Evolutionary conservation across 805 yeast species (phyloP).

Genomic region (Debaryomyces tyrocola): DNA sequence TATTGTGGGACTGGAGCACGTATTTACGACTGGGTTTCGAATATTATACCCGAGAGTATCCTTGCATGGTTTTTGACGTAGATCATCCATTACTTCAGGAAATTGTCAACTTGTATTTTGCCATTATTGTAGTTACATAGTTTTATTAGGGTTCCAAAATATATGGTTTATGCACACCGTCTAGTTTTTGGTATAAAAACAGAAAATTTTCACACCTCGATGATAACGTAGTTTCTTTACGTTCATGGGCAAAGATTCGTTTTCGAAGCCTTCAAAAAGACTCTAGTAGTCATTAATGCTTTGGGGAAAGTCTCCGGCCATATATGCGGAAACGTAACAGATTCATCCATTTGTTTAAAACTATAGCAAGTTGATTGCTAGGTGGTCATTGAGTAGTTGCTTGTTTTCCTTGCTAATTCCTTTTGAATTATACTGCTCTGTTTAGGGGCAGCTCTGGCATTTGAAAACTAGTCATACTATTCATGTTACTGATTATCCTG

Average conservation of each 20-base stretch:
- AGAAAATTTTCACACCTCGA: constrained; percentile 4
- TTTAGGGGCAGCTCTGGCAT: constrained; percentile 16
- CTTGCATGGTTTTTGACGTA: constrained; percentile 21
- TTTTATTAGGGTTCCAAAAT: neutral
- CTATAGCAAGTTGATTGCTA: neutral
- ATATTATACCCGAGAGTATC: constrained; percentile 31
- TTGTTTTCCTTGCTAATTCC: constrained; percentile 13
- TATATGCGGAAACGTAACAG: constrained; percentile 62
- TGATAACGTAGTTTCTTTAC: constrained; percentile 31
- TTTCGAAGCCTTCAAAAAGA: constrained; percentile 70
- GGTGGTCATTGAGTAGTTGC: neutral
- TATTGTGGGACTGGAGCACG: constrained; percentile 47
- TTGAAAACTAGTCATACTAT: neutral
- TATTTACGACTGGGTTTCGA: constrained; percentile 33
- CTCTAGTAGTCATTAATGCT: constrained; percentile 39
- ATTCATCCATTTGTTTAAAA: constrained; percentile 25
- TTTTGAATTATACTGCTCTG: constrained; percentile 17
- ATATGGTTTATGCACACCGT: constrained; percentile 4
- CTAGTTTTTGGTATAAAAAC: neutral
- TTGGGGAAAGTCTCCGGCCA: constrained; percentile 93
- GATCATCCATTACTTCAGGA: neutral
- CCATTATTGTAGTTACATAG: neutral
- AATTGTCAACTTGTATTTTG: too few species aligned
- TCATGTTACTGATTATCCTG: neutral
- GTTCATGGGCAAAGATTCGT: constrained; percentile 76